phyloP scores from a whole-genome alignment of 495 filamentous ascomycete species.

The Hypoxylon fragiforme region DNA sequence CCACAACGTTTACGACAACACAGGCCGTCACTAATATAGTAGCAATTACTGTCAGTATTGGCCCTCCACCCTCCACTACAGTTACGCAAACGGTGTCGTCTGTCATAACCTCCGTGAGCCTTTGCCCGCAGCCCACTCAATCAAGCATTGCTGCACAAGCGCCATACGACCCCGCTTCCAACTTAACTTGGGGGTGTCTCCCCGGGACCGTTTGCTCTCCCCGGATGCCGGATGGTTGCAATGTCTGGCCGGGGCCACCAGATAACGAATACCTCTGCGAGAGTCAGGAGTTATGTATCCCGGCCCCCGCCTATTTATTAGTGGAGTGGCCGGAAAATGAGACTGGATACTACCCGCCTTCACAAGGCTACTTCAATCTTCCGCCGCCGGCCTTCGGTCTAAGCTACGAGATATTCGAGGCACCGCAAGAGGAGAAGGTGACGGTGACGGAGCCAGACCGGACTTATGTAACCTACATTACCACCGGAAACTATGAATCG shows the following conservation, averaged over 20 bases:
- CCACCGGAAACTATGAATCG: conserved; percentile 52
- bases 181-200: conserved; percentile 61
- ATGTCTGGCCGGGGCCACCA: conserved; percentile 58
- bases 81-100: conserved; percentile 39
- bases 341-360: conserved; percentile 55
- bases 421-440: conserved; percentile 8
- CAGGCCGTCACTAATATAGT: conserved; percentile 32
- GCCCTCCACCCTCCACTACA: conserved; percentile 18
- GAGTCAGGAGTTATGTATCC: conserved; percentile 55
- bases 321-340: conserved; percentile 48
- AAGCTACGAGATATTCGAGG: conserved; percentile 61
- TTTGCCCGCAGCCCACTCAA: conserved; percentile 38
- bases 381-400: conserved; percentile 64
- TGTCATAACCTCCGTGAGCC: conserved; percentile 33
- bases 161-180: conserved; percentile 28
- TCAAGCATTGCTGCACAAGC: conserved; percentile 4
- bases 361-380: conserved; percentile 65
- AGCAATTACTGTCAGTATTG: conserved; percentile 32
- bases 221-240: conserved; percentile 53
- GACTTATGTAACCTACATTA: conserved; percentile 37
- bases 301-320: conserved; percentile 42
- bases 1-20: conserved; percentile 37
- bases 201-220: conserved; percentile 64
- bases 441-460: conserved; percentile 21
- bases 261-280: conserved; percentile 56